Conservation (phyloP, 306 rosid genomes). For the Glycine tomentella region DNA sequence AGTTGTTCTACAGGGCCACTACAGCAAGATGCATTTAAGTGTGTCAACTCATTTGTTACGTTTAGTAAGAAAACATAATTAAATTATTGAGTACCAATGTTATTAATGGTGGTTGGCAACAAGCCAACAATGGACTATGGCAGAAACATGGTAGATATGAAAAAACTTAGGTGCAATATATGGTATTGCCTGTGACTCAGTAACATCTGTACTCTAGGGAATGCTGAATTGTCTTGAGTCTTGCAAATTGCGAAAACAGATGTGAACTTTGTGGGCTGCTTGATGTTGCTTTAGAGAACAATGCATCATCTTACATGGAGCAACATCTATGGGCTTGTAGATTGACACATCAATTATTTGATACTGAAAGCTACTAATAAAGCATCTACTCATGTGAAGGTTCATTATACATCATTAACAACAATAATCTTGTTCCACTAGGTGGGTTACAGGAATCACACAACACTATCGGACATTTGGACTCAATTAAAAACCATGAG, state of each 20-base stretch:
- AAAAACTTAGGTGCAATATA: background rate
- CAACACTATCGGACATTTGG: too few species aligned
- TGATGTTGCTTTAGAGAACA: background rate
- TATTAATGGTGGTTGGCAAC: background rate
- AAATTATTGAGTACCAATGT: background rate
- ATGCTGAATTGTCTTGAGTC: background rate
- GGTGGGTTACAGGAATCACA: background rate
- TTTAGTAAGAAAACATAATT: background rate
- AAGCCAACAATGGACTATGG: background rate
- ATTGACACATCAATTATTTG: background rate
- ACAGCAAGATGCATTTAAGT: background rate
- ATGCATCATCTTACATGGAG: too few species aligned
- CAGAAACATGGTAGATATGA: background rate
- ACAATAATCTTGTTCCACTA: background rate
- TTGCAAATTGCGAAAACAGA: background rate
- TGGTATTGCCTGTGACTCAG: background rate
- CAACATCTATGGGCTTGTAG: too few species aligned
- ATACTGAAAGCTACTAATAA: background rate
- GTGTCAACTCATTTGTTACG: background rate
- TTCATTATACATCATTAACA: too few species aligned
- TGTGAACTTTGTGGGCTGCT: background rate
- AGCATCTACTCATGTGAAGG: background rate
- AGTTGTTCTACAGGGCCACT: background rate
- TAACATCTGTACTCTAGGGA: background rate
- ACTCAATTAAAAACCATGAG: background rate